A percentile compares a stretch with the other conserved stretches of the same genome.
Conservation (phyloP, 140 eudicot genomes). For the Eryngium alpinum region DNA sequence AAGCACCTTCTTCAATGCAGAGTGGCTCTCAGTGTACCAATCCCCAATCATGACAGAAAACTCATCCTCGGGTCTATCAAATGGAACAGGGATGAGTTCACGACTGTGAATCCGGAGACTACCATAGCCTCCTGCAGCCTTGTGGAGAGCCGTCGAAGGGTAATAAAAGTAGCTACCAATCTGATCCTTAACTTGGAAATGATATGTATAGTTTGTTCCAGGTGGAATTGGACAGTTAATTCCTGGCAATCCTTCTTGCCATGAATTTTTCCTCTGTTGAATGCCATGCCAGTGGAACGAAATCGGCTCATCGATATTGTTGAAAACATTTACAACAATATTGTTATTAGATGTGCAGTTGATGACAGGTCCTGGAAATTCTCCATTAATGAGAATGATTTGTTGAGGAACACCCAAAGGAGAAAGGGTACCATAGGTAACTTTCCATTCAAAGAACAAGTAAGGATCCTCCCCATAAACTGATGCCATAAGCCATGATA, state of each 20-base stretch:
- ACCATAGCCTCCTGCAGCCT: constrained; percentile 55
- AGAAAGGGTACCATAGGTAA: constrained; percentile 43
- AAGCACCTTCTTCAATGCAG: constrained; percentile 21
- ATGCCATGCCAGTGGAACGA: constrained; percentile 51
- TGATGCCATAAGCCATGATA: neutral
- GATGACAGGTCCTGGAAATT: constrained; percentile 53
- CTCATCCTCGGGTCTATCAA: constrained; percentile 34
- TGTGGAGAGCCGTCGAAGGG: constrained; percentile 40
- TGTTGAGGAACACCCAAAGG: constrained; percentile 54
- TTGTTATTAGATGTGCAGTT: constrained; percentile 58
- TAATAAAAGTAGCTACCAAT: constrained; percentile 52
- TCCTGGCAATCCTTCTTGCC: constrained; percentile 54
- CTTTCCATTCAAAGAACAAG: constrained; percentile 36
- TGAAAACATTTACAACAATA: constrained; percentile 47
- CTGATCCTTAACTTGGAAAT: constrained; percentile 58
- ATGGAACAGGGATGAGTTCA: constrained; percentile 47
- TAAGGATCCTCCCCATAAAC: constrained; percentile 40
- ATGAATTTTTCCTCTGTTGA: constrained; percentile 57
- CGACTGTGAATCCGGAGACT: constrained; percentile 45
- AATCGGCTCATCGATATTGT: constrained; percentile 56
- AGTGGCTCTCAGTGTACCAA: constrained; percentile 48
- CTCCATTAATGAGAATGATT: constrained; percentile 49
- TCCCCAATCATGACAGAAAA: constrained; percentile 40
- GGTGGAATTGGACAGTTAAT: constrained; percentile 54
- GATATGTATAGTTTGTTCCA: constrained; percentile 48